Evolutionary conservation across 495 filamentous ascomycete species (phyloP), one percentile per base, ranked within the genome.

Genomic region (Trichocladium uniseriatum): DNA sequence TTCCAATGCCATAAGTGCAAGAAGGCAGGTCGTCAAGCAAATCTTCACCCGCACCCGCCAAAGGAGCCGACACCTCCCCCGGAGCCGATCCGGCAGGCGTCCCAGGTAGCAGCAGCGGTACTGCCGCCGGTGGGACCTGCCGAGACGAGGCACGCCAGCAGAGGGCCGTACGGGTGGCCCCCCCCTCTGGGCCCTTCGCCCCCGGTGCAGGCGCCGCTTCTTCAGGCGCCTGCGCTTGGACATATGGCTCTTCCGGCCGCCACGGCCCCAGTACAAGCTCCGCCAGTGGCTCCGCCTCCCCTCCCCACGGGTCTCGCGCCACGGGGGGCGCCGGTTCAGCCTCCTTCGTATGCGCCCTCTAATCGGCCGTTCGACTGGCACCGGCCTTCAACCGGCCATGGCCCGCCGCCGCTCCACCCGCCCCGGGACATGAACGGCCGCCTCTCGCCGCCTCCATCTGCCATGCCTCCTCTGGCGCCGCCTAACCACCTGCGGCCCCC

Each of bases 1-100:
- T 70, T 71, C 44, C 76, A 79, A 49, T 79, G 77, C 50, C 77
- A 79, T 52, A 72, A 79, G 52, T 79, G 77, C 46, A 76, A 70
- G 56, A 77, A 69, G 53, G 56, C 61, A 1, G 60, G 57, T 2
- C 65, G 67, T 36, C 64, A 70, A 41, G 64, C 70, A 1, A 48
- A 48, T 13, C 57, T 63, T 18, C 64, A 69, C 31, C 51, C 60
- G 9, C 52, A 49, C 1, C 40, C 64, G 16, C 46, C 60, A 7
- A 49, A 53, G 31, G 68, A 69, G 19, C 53, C 56, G 3, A 65
- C 69, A 6, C 57, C 67, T 35, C 49, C 60, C 7, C 57, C 60
- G 18, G 66, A 68, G 45, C 62, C 67, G 6, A 43, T 55, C 10
- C 62, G 63, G n/a, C 62, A 64, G n/a, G 48, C 60, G 18, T 57